A percentile compares a stretch with the other conserved stretches of the same genome.
phyloP scores from a whole-genome alignment of 2,329 filamentous ascomycete species.

The Apiospora hydei region DNA sequence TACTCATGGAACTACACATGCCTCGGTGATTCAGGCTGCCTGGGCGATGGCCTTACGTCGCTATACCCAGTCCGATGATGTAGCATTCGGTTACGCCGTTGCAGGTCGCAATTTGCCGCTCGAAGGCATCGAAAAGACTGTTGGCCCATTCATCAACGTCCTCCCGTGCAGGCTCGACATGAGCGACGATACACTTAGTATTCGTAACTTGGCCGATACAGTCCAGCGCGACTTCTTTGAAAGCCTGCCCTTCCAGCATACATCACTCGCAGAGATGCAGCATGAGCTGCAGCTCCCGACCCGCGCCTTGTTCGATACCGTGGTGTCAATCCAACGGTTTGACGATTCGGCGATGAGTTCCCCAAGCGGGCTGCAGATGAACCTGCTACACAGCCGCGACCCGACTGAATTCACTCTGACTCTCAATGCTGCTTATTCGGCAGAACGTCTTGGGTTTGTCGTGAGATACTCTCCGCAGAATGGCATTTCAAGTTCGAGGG shows the following conservation, averaged over 20 bases:
- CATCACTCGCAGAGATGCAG: slow-evolving; percentile 25
- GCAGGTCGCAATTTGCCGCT: slow-evolving; percentile 44
- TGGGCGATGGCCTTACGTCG: slow-evolving; percentile 48
- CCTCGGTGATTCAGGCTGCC: slow-evolving; percentile 47
- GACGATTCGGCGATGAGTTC: slow-evolving; percentile 23
- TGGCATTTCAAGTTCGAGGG: slow-evolving; percentile 22
- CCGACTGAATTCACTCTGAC: slow-evolving; percentile 25
- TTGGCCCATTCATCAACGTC: slow-evolving; percentile 41
- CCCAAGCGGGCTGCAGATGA: slow-evolving; percentile 24
- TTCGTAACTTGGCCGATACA: neutral
- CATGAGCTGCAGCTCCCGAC: slow-evolving; percentile 33
- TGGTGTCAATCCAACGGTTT: slow-evolving; percentile 25
- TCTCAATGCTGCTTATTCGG: slow-evolving; percentile 25
- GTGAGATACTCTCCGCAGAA: slow-evolving; percentile 24
- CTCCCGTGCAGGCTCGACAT: slow-evolving; percentile 39
- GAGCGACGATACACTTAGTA: slow-evolving; percentile 4
- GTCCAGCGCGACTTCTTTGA: slow-evolving; percentile 26
- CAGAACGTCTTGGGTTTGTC: slow-evolving; percentile 15
- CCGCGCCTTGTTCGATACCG: slow-evolving; percentile 53
- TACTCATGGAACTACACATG: slow-evolving; percentile 16
- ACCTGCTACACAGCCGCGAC: slow-evolving; percentile 24
- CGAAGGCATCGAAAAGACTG: slow-evolving; percentile 31
- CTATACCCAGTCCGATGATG: slow-evolving; percentile 46
- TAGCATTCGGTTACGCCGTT: slow-evolving; percentile 50
- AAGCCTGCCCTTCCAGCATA: slow-evolving; percentile 23